Base-by-base conservation (phyloP, 2,329 filamentous ascomycete genomes). In the Xylaria sp. region DNA sequence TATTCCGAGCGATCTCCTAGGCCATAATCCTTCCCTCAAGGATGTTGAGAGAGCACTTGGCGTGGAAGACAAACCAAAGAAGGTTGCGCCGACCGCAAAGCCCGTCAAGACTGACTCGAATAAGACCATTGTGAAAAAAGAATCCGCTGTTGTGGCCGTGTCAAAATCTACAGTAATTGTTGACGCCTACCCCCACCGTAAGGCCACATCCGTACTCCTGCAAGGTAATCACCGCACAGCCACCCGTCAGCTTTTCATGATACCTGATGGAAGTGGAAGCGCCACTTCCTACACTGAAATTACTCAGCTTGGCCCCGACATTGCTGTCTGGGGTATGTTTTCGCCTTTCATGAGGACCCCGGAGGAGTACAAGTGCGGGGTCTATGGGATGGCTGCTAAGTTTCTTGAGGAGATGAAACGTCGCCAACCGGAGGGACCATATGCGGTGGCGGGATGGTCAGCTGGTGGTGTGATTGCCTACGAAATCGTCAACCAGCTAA, bases 401-500 rank as follows among this genome's bases (percentile, higher is more conserved):
- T 92, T 90, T 79, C 86, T 92, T 46, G 81, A 84, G 4, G 91
- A 93, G 80, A 91, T 93, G 79, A 90, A 89, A 79, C 87, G 88
- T 5, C 89, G 90, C 59, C 91, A 93, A 79, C 88, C 90, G 3
- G 75, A 82, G 26, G 92, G 92, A 0, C 89, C 90, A 0, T 93
- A 92, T 79, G 85, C 86, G 59, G 80, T 93, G 0, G 87, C 88
- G 17, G 92, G 92, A 28, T 94, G 91, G 92, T 92, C 88, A n/a
- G 91, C 90, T 1, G 92, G 92, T 31, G 91, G 92, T 42, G 90
- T 93, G 57, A 89, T 90, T 67, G 90, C 91, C 49, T 93, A 88
- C 74, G 89, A 92, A 73, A 88, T 89, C 10, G 86, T 88, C 17
- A 85, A 86, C 63, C 87, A 90, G 70, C 83, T 92, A 17, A 84